Evolutionary conservation across 164 flowering plant genomes (phyloP), one percentile per base, ranked within the genome.

Genomic region (Brasenia schreberi): DNA sequence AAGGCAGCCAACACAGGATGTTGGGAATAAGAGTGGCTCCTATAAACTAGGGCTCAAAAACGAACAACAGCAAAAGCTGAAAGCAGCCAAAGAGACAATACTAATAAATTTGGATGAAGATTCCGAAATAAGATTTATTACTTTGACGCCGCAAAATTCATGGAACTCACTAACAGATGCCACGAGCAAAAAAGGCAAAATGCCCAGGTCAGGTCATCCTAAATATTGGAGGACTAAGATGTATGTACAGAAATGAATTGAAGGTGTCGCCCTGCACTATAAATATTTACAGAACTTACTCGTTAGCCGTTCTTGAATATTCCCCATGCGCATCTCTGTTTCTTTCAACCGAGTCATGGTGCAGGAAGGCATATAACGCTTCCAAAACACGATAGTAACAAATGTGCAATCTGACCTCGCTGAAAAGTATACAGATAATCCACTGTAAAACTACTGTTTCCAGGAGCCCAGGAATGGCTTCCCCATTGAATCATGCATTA

Each of bases 391-490:
- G 27, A 23, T 33, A 49, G 16, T 49, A 49, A 49, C 16, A 14
- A 14, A 49, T 49, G 56, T 14, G 16, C 10, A 49, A 49, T 9
- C 56, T 49, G 4, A 49, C 10, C 10, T 9, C 10, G 12, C 56
- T 49, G 56, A 49, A 33, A 33, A 33, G 39, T 33, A 4, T 33
- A 33, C 39, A 33, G 39, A 33, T 33, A 33, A 33, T 33, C 12
- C 56, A 9, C 56, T 49, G 56, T 7, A 18, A 60, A 7, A 6
- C 68, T 75, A 87, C 62, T 75, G 85, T 73, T 86, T 86, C 96
- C 98, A 92, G 19, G 92, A 78, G 68, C 89, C 81, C 76, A 83
- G 72, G 67, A 72, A 86, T 44, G 89, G 84, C 68, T 84, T 84
- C 61, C 77, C 90, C 67, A 80, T 68, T 5, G 86, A 74, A 75